These are phyloP conservation scores for Leptographium radiaticola DNA, from an alignment of 2,329 filamentous ascomycete species.

Conservation along the genomic window DNA sequence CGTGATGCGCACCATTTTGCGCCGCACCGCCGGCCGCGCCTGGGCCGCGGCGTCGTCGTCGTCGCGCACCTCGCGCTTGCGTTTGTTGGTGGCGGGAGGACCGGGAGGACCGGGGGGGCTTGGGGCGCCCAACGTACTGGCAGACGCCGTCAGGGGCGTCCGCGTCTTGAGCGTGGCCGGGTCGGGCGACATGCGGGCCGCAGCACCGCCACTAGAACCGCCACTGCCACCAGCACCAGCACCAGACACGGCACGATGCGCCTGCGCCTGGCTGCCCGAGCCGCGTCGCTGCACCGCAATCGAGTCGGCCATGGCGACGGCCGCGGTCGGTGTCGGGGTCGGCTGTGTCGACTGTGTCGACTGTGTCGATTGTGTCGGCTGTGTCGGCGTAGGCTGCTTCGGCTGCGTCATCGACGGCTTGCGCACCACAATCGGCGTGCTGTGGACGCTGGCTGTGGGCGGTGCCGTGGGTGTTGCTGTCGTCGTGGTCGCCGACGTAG, in stretches of 20 bases:
- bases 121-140: too few species aligned
- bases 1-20: conserved; percentile 15
- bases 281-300: conserved; percentile 7
- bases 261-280: background rate
- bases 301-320: conserved; percentile 10
- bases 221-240: too few species aligned
- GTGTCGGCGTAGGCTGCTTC: background rate
- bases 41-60: conserved; percentile 1
- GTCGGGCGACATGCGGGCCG: too few species aligned
- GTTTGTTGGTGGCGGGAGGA: conserved; percentile 15
- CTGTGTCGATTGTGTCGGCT: conserved; percentile 6
- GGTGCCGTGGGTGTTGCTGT: background rate
- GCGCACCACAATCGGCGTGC: conserved; percentile 6
- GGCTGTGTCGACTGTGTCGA: conserved; percentile 1
- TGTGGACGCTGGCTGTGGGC: background rate
- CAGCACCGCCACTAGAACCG: background rate
- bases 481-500: background rate
- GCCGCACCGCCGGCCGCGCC: conserved; percentile 10
- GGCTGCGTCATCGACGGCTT: conserved; percentile 13
- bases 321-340: background rate
- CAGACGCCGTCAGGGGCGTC: conserved; percentile 7
- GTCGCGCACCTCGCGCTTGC: conserved; percentile 17
- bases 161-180: too few species aligned
- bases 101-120: too few species aligned
- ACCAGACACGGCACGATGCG: too few species aligned